These are phyloP conservation scores for Saccharomyces pastorianus DNA, from an alignment of 1,139 yeast genomes.

Conservation along the genomic window DNA sequence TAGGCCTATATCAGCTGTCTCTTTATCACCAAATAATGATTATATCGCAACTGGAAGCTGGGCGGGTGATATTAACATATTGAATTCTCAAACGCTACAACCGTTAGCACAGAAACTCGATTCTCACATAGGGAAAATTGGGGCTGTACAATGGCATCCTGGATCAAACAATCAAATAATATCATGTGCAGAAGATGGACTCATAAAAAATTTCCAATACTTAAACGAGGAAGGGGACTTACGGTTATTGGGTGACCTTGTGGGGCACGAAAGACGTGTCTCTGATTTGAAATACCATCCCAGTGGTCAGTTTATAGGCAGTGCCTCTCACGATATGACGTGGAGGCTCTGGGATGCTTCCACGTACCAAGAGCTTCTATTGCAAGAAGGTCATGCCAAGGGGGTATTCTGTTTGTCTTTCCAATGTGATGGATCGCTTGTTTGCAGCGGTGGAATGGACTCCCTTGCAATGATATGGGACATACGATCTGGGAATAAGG, in stretches of 20 bases:
- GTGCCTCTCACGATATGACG: slow-evolving; percentile 78
- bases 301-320: slow-evolving; percentile 43
- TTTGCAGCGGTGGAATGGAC: slow-evolving; percentile 76
- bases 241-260: slow-evolving; percentile 8
- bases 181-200: slow-evolving; percentile 64
- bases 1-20: slow-evolving; percentile 59
- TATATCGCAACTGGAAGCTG: slow-evolving; percentile 77
- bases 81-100: slow-evolving; percentile 38
- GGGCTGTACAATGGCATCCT: slow-evolving; percentile 63
- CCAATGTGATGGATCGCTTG: slow-evolving; percentile 72
- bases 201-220: slow-evolving; percentile 32
- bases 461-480: slow-evolving; percentile 79
- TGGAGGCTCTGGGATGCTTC: slow-evolving; percentile 84
- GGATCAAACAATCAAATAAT: slow-evolving; percentile 29
- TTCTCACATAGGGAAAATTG: slow-evolving; percentile 48
- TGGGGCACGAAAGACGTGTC: slow-evolving; percentile 49
- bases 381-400: slow-evolving; percentile 83
- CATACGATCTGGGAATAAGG: slow-evolving; percentile 63
- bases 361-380: slow-evolving; percentile 38
- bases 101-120: slow-evolving; percentile 23
- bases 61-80: slow-evolving; percentile 62
- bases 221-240: slow-evolving; percentile 2
- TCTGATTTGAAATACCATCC: slow-evolving; percentile 66
- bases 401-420: slow-evolving; percentile 57
- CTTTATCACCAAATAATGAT: too few relatives aligned